Percentiles rank a stretch among this genome's conserved stretches.
phyloP scores from a whole-genome alignment of 1,139 yeast species.

The Taiozyma sp. region DNA sequence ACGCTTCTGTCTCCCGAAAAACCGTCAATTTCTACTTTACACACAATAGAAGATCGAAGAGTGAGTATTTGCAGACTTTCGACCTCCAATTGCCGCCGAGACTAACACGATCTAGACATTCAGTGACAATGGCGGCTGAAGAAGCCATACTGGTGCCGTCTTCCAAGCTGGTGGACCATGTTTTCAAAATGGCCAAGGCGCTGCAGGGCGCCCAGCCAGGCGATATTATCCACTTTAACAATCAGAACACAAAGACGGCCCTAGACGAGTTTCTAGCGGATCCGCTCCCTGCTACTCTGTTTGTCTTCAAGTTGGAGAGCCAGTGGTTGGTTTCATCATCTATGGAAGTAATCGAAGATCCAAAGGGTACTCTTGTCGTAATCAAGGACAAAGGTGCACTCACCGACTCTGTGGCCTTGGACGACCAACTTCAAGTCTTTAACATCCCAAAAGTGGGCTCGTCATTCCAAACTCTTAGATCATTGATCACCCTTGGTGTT shows the following conservation, averaged over 20 bases:
- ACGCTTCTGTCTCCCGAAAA: not conserved
- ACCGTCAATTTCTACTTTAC: not conserved
- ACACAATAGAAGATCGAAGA: not conserved
- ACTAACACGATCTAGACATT: not conserved
- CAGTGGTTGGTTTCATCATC: constrained; percentile 15
- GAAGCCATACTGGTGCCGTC: constrained; percentile 3
- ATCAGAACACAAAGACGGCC: constrained; percentile 6
- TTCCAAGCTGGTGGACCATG: constrained; percentile 16
- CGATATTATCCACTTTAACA: constrained; percentile 22
- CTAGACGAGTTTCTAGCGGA: constrained; percentile 20
- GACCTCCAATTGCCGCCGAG: not conserved
- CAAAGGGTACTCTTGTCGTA: constrained; percentile 29
- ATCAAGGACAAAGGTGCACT: constrained; percentile 42
- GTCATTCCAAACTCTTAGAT: constrained; percentile 50
- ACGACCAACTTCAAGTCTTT: constrained; percentile 39
- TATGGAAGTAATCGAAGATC: constrained; percentile 3
- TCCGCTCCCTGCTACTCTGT: constrained; percentile 25
- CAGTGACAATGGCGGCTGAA: constrained; percentile 1
- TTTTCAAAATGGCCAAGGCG: constrained; percentile 23
- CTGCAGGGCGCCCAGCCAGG: constrained; percentile 24
- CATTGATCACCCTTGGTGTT: constrained; percentile 51
- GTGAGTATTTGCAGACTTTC: not conserved
- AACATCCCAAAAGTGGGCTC: constrained; percentile 23
- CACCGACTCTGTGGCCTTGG: constrained; percentile 25
- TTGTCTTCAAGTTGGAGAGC: constrained; percentile 18